phyloP scores from a whole-genome alignment of 2,329 filamentous ascomycete genomes.

The Drechslerella dactyloides region DNA sequence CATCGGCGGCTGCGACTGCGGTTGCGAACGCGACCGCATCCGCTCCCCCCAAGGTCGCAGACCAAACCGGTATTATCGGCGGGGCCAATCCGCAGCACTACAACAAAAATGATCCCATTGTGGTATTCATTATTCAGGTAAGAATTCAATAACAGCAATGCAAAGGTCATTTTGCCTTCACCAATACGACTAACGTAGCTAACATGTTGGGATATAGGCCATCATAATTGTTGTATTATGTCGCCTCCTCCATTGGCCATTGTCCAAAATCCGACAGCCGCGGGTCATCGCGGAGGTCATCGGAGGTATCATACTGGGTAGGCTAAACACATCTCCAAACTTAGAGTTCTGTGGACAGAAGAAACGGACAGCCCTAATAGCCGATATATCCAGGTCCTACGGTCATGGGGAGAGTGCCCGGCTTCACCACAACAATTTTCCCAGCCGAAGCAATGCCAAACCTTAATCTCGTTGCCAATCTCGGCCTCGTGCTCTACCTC shows the following conservation, averaged over 20 bases:
- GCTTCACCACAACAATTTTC: slow-evolving; percentile 78
- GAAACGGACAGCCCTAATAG: not conserved
- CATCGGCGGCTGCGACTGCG: slow-evolving; percentile 38
- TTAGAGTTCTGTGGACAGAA: not conserved
- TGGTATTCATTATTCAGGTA: slow-evolving; percentile 77
- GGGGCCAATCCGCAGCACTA: slow-evolving; percentile 72
- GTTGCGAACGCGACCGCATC: too few species aligned
- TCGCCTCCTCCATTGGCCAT: slow-evolving; percentile 74
- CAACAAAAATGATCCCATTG: slow-evolving; percentile 73
- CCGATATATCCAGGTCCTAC: slow-evolving; percentile 69
- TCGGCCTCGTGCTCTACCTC: slow-evolving; percentile 82
- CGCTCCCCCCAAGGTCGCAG: slow-evolving; percentile 58
- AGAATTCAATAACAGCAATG: slow-evolving; percentile 12
- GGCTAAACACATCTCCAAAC: not conserved
- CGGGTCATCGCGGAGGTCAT: slow-evolving; percentile 85
- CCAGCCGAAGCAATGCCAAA: slow-evolving; percentile 75
- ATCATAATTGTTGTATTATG: slow-evolving; percentile 77
- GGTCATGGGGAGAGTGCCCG: slow-evolving; percentile 83
- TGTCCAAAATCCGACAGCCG: slow-evolving; percentile 77
- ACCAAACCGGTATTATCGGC: slow-evolving; percentile 74
- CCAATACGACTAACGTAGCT: not conserved
- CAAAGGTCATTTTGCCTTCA: not conserved
- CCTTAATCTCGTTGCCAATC: slow-evolving; percentile 77
- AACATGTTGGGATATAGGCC: slow-evolving; percentile 60
- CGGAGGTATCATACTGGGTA: slow-evolving; percentile 73